These are phyloP conservation scores for Lobosporangium transversale DNA, from an alignment of 192 early-diverging fungal genomes.

Conservation along the genomic window DNA sequence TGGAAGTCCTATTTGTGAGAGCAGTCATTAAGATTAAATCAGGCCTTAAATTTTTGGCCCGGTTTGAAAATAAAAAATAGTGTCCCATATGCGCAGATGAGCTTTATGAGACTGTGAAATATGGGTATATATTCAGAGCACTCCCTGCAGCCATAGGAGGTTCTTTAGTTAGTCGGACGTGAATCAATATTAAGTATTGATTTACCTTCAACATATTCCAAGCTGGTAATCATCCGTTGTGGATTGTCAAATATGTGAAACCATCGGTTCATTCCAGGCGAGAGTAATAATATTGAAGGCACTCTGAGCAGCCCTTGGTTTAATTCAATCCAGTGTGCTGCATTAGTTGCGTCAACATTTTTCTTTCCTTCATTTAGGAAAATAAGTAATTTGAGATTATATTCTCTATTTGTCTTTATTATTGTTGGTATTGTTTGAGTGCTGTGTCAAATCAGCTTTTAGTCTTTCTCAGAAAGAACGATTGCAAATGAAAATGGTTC, in stretches of 20 bases:
- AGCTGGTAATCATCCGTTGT: slow-evolving; percentile 57
- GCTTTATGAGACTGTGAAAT: too few species aligned
- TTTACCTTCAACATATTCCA: slow-evolving; percentile 54
- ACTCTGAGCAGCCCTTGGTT: slow-evolving; percentile 49
- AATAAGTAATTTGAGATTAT: neutral
- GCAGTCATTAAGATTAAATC: too few species aligned
- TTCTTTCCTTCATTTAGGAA: neutral
- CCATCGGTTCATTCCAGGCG: slow-evolving; percentile 54
- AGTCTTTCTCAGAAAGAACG: slow-evolving; percentile 41
- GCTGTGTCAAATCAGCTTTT: neutral
- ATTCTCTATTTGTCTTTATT: neutral
- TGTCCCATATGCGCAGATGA: too few species aligned
- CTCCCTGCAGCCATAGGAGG: neutral
- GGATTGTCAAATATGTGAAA: slow-evolving; percentile 27
- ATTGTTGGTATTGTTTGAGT: slow-evolving; percentile 7
- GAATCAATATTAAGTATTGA: slow-evolving; percentile 50
- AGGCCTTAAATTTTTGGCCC: too few species aligned
- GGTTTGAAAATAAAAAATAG: too few species aligned
- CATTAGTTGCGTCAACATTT: slow-evolving; percentile 56
- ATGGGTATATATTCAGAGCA: too few species aligned
- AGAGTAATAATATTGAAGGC: slow-evolving; percentile 53
- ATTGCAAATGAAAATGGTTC: slow-evolving; percentile 87
- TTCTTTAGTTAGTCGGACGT: slow-evolving; percentile 55
- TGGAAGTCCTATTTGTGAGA: too few species aligned
- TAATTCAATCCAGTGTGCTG: slow-evolving; percentile 37